These are phyloP conservation scores for Boletellus ananiceps DNA, from an alignment of 768 basidiomycete genomes.

Conservation along the genomic window DNA sequence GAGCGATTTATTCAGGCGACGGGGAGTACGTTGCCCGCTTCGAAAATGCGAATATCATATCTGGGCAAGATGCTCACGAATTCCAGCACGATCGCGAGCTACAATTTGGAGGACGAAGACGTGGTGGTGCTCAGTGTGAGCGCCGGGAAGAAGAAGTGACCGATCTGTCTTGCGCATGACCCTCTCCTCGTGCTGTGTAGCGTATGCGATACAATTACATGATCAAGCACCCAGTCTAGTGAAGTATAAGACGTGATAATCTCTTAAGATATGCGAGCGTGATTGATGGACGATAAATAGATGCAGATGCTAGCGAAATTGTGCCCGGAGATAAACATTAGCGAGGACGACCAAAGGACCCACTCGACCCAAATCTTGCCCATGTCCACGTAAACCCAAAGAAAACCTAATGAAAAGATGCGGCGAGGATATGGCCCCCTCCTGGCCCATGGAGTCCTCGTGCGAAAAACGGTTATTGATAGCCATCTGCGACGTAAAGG, in stretches of 20 bases:
- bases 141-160: constrained; percentile 68
- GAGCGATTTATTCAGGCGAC: constrained; percentile 81
- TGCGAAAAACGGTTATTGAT: constrained; percentile 22
- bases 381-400: constrained; percentile 17
- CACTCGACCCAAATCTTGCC: constrained; percentile 5
- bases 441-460: constrained; percentile 10
- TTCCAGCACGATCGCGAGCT: constrained; percentile 73
- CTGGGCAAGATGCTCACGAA: constrained; percentile 85
- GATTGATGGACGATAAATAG: constrained; percentile 13
- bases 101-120: constrained; percentile 93
- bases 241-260: constrained; percentile 10
- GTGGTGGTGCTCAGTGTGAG: constrained; percentile 70
- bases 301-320: constrained; percentile 3
- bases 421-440: neutral
- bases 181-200: constrained; percentile 1
- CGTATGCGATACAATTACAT: constrained; percentile 12
- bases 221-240: constrained; percentile 11
- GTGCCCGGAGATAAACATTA: constrained; percentile 6
- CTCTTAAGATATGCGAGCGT: constrained; percentile 15
- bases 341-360: neutral
- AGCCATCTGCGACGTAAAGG: constrained; percentile 22
- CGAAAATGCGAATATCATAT: constrained; percentile 76
- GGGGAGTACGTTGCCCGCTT: constrained; percentile 75
- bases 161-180: neutral
- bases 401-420: neutral